phyloP scores from a whole-genome alignment of 129 eudicot species.

The Chrysanthemum makinoi region DNA sequence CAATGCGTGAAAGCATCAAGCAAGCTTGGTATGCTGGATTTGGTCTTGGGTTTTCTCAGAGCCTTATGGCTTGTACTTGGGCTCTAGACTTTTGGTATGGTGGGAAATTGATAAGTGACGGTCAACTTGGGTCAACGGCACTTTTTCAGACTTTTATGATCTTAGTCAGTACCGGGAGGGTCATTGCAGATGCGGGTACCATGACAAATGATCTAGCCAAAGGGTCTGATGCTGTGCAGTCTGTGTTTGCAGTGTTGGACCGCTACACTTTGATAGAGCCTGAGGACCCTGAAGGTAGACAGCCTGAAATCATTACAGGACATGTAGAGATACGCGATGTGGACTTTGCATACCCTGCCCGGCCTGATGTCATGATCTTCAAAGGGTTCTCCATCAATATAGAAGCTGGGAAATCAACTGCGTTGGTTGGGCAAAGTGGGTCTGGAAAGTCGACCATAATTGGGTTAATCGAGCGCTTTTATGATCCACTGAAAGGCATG shows the following conservation, averaged over 20 bases:
- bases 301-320: slow-evolving; percentile 58
- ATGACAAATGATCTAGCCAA: slow-evolving; percentile 91
- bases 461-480: slow-evolving; percentile 70
- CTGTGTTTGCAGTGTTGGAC: slow-evolving; percentile 78
- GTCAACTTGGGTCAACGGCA: slow-evolving; percentile 57
- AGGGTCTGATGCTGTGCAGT: slow-evolving; percentile 70
- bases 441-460: slow-evolving; percentile 92
- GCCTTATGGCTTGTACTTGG: slow-evolving; percentile 64
- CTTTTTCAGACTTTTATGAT: slow-evolving; percentile 81
- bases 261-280: slow-evolving; percentile 73
- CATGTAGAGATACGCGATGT: slow-evolving; percentile 61
- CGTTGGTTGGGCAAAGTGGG: slow-evolving; percentile 90
- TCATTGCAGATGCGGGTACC: slow-evolving; percentile 88
- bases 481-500: slow-evolving; percentile 63
- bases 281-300: slow-evolving; percentile 57
- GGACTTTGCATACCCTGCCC: slow-evolving; percentile 76
- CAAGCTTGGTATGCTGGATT: slow-evolving; percentile 93
- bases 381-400: slow-evolving; percentile 59
- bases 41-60: slow-evolving; percentile 75
- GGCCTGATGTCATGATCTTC: slow-evolving; percentile 66
- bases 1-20: slow-evolving; percentile 63
- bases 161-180: slow-evolving; percentile 80
- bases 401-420: slow-evolving; percentile 85
- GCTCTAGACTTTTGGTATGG: slow-evolving; percentile 96
- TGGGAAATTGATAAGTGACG: slow-evolving; percentile 60